Conservation (phyloP, 1,284 basidiomycete genomes). For the Cutaneotrichosporon sp. region DNA sequence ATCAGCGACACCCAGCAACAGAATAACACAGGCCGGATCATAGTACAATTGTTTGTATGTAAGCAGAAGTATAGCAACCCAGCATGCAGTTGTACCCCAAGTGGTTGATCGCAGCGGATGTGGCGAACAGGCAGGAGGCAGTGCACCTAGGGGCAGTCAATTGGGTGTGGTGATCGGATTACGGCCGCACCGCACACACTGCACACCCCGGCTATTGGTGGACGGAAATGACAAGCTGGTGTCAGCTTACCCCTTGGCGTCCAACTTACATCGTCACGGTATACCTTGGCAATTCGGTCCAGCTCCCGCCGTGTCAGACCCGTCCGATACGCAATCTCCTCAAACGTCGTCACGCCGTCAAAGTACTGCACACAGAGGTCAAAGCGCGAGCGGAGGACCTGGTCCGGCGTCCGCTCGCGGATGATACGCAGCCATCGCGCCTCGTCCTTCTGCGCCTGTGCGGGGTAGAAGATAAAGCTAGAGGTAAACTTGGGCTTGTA, state of each 20-base stretch:
- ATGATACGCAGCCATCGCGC: slow-evolving; percentile 43
- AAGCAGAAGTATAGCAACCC: too few relatives aligned
- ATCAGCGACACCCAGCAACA: too few relatives aligned
- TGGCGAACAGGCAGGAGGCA: too few relatives aligned
- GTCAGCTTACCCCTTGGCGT: not conserved
- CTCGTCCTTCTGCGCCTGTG: slow-evolving; percentile 43
- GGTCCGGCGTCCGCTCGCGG: slow-evolving; percentile 32
- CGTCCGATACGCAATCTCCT: slow-evolving; percentile 47
- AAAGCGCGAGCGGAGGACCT: slow-evolving; percentile 38
- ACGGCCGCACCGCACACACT: not conserved
- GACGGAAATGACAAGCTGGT: slow-evolving; percentile 37
- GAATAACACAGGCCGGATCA: too few relatives aligned
- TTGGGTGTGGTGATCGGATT: too few relatives aligned
- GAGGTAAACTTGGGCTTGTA: slow-evolving; percentile 31
- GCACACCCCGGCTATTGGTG: slow-evolving; percentile 27
- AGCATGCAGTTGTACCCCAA: too few relatives aligned
- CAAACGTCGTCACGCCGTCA: slow-evolving; percentile 44
- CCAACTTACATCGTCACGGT: slow-evolving; percentile 38
- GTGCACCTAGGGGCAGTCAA: too few relatives aligned
- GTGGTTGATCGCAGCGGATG: too few relatives aligned
- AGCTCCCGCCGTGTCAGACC: slow-evolving; percentile 38
- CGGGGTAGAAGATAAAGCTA: slow-evolving; percentile 40
- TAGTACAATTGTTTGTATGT: too few relatives aligned
- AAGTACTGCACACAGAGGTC: slow-evolving; percentile 48
- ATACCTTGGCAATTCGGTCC: slow-evolving; percentile 34